Evolutionary conservation across 192 early-diverging fungal species (phyloP).

Genomic region (Entomortierella parvispora): DNA sequence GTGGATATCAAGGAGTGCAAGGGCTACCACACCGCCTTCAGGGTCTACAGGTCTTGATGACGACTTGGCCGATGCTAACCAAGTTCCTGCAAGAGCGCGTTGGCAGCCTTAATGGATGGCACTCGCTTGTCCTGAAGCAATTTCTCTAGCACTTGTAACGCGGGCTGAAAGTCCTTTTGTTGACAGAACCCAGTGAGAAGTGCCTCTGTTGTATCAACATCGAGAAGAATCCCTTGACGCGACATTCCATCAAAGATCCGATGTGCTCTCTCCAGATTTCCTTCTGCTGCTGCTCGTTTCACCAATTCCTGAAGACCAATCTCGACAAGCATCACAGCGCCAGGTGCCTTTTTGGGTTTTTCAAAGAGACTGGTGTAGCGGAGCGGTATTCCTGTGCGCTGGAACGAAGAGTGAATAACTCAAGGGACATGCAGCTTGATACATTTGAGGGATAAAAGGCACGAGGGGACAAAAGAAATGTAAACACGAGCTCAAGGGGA

Average conservation of each 20-base stretch:
- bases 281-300: slow-evolving; percentile 14
- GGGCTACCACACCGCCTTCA: too few species aligned
- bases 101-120: slow-evolving; percentile 26
- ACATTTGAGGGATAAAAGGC: too few species aligned
- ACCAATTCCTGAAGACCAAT: slow-evolving; percentile 31
- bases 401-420: too few species aligned
- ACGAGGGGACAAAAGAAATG: too few species aligned
- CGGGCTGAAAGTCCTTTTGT: slow-evolving; percentile 13
- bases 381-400: too few species aligned
- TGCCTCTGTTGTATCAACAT: slow-evolving; percentile 2
- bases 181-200: slow-evolving; percentile 11
- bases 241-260: slow-evolving; percentile 28
- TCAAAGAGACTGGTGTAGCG: too few species aligned
- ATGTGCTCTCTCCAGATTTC: slow-evolving; percentile 11
- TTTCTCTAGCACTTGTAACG: slow-evolving; percentile 5
- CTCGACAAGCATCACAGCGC: slow-evolving; percentile 10
- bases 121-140: slow-evolving; percentile 19
- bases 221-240: background rate
- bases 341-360: too few species aligned
- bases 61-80: too few species aligned
- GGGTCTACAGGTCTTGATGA: too few species aligned
- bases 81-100: slow-evolving; percentile 16
- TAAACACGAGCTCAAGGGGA: too few species aligned
- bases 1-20: too few species aligned
- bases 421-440: too few species aligned